Conservation (phyloP, 1,284 basidiomycete genomes). For the Pulchroboletus neoregius region DNA sequence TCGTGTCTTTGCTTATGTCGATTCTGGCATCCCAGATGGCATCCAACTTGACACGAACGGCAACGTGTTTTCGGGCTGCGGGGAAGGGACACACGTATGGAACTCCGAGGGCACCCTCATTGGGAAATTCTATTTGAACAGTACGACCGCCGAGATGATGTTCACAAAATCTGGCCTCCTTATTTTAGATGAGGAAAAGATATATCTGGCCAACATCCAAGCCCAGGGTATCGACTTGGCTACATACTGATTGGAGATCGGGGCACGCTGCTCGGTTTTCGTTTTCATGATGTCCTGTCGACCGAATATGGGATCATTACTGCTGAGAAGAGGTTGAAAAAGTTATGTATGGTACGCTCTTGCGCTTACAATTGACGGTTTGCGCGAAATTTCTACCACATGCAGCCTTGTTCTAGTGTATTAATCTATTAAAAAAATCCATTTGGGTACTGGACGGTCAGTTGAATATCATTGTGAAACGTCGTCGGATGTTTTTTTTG, state of each 20-base stretch:
- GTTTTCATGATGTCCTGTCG: neutral
- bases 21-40: constrained; percentile 69
- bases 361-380: too few relatives aligned
- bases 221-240: constrained; percentile 19
- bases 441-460: too few relatives aligned
- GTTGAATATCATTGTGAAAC: too few relatives aligned
- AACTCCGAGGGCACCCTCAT: constrained; percentile 58
- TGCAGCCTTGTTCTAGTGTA: too few relatives aligned
- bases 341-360: too few relatives aligned
- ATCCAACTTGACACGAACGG: constrained; percentile 40
- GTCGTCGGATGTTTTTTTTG: too few relatives aligned
- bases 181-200: constrained; percentile 13
- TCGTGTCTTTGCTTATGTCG: constrained; percentile 65
- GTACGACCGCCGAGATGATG: constrained; percentile 57
- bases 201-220: constrained; percentile 19
- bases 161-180: constrained; percentile 39
- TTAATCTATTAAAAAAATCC: too few relatives aligned
- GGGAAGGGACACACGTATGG: constrained; percentile 51
- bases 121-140: constrained; percentile 71
- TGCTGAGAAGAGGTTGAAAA: too few relatives aligned
- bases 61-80: constrained; percentile 21
- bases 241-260: neutral
- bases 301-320: neutral
- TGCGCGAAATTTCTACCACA: too few relatives aligned
- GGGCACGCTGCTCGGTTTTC: neutral